phyloP scores from a whole-genome alignment of 192 early-diverging fungal genomes.

The Umbelopsis sp. region DNA sequence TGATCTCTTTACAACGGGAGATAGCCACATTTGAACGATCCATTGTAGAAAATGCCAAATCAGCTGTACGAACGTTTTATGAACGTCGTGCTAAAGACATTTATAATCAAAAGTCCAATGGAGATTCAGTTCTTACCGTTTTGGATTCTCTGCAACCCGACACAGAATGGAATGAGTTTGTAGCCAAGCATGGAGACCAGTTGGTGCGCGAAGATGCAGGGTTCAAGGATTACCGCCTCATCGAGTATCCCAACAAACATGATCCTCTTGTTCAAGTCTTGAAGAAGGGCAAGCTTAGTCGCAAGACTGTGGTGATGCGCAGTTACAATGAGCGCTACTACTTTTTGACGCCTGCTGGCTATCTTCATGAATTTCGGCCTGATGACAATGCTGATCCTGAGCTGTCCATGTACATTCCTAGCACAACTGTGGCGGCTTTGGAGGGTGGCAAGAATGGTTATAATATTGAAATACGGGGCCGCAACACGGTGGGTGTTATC shows the following conservation, averaged over 20 bases:
- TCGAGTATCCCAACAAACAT: slow-evolving; percentile 47
- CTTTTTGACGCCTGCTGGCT: slow-evolving; percentile 48
- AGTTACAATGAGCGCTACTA: slow-evolving; percentile 47
- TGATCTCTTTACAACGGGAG: slow-evolving; percentile 35
- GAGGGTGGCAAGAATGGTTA: not conserved
- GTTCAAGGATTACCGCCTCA: slow-evolving; percentile 34
- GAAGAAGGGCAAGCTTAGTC: slow-evolving; percentile 41
- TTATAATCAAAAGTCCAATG: slow-evolving; percentile 23
- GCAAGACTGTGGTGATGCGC: slow-evolving; percentile 45
- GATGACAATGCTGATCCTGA: slow-evolving; percentile 37
- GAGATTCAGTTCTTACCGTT: not conserved
- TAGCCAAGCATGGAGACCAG: slow-evolving; percentile 35
- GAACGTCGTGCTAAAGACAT: slow-evolving; percentile 31
- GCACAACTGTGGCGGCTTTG: slow-evolving; percentile 26
- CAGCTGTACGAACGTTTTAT: slow-evolving; percentile 26
- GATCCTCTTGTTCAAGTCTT: slow-evolving; percentile 40
- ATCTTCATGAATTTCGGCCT: slow-evolving; percentile 45
- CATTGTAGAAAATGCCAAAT: slow-evolving; percentile 24
- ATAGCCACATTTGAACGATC: slow-evolving; percentile 29
- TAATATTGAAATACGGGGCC: slow-evolving; percentile 5
- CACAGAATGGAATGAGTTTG: slow-evolving; percentile 46
- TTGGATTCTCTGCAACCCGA: slow-evolving; percentile 40
- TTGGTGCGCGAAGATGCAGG: slow-evolving; percentile 42
- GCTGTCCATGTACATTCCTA: slow-evolving; percentile 48
- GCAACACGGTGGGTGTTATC: slow-evolving; percentile 4